Conservation (phyloP, 257 asterid species). For the Forsythia suspensa region DNA sequence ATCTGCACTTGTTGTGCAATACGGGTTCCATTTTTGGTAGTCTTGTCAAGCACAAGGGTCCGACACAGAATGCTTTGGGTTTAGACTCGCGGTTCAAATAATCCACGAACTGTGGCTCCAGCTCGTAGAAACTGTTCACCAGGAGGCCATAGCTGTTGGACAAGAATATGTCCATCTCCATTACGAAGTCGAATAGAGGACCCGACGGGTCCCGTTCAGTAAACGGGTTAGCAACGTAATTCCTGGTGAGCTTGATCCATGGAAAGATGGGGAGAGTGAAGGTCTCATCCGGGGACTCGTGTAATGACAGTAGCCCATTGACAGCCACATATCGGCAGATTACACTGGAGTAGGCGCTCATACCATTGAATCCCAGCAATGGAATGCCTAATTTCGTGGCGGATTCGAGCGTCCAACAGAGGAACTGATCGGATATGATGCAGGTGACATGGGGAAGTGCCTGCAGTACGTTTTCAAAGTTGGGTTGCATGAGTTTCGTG, state of each 20-base stretch:
- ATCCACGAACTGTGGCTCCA: slow-evolving; percentile 43
- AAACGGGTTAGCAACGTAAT: slow-evolving; percentile 42
- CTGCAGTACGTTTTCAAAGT: slow-evolving; percentile 46
- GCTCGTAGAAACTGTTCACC: slow-evolving; percentile 57
- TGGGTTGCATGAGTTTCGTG: slow-evolving; percentile 44
- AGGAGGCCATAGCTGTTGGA: slow-evolving; percentile 50
- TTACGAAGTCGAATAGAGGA: slow-evolving; percentile 31
- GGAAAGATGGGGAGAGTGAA: slow-evolving; percentile 44
- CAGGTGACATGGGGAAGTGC: slow-evolving; percentile 28
- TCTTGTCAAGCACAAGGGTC: slow-evolving; percentile 55
- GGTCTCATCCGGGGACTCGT: slow-evolving; percentile 40
- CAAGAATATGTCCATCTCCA: background rate
- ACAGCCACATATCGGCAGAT: background rate
- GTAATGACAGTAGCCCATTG: slow-evolving; percentile 20
- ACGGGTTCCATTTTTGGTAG: background rate
- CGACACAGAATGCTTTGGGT: slow-evolving; percentile 41
- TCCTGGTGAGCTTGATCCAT: slow-evolving; percentile 47
- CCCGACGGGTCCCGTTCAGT: slow-evolving; percentile 33
- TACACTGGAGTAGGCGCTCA: slow-evolving; percentile 32
- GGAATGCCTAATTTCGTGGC: slow-evolving; percentile 53
- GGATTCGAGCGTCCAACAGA: slow-evolving; percentile 59
- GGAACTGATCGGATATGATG: slow-evolving; percentile 67
- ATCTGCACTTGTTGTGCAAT: slow-evolving; percentile 16
- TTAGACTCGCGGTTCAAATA: background rate
- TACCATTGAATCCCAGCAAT: slow-evolving; percentile 45